Conservation (phyloP, 75 land plant genomes). For the Picea sitchensis region DNA sequence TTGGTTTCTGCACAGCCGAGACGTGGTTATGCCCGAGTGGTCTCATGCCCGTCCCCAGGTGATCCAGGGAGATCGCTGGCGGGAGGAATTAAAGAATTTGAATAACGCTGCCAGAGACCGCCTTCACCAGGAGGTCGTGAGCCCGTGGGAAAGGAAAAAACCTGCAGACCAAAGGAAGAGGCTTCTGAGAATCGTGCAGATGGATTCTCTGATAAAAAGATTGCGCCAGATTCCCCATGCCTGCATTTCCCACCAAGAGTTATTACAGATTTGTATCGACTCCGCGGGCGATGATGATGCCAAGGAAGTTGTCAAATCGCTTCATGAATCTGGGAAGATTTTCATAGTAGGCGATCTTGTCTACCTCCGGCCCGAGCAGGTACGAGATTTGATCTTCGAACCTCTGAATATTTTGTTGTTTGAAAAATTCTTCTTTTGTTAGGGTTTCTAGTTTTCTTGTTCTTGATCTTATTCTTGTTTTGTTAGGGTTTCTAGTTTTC, state of each 20-base stretch:
- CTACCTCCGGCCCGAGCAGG: conserved; percentile 72
- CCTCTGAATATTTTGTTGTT: not conserved
- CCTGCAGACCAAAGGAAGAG: not conserved
- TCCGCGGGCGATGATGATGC: not conserved
- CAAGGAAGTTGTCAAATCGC: conserved; percentile 18
- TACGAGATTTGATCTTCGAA: conserved; percentile 4
- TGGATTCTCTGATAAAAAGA: conserved; percentile 37
- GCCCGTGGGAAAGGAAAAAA: not conserved
- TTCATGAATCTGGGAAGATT: conserved; percentile 67
- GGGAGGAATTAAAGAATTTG: too few relatives aligned
- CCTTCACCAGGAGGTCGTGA: not conserved
- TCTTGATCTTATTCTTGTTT: not conserved
- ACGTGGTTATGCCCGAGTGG: too few relatives aligned
- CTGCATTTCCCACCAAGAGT: conserved; percentile 44
- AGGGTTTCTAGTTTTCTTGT: not conserved
- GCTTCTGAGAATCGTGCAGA: conserved; percentile 35
- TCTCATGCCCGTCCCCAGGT: too few relatives aligned
- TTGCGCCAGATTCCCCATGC: conserved; percentile 27
- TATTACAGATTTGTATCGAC: conserved; percentile 28
- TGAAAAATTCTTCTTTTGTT: not conserved
- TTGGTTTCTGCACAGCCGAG: too few relatives aligned
- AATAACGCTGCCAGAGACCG: too few relatives aligned
- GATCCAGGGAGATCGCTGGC: too few relatives aligned
- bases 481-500: not conserved
- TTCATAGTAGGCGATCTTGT: conserved; percentile 53